Conservation (phyloP, 2,329 filamentous ascomycete species). For the Lasiodiplodia hormozganensis region DNA sequence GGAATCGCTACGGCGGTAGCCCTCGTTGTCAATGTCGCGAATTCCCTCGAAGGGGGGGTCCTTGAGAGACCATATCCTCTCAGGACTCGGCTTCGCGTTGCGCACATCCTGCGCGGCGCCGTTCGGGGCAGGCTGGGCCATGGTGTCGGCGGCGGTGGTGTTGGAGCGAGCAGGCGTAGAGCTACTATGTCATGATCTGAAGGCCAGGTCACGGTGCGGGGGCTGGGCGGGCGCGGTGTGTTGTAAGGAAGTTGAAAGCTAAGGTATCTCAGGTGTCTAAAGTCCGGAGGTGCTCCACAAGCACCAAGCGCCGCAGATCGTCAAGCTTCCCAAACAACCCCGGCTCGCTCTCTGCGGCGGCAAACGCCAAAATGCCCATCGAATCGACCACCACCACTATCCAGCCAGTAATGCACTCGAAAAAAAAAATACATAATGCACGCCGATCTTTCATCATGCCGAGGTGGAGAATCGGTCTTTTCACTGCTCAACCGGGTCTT, state of each 20-base stretch:
- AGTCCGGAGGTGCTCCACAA: slow-evolving; percentile 29
- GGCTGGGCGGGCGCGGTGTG: not conserved
- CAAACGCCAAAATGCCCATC: slow-evolving; percentile 9
- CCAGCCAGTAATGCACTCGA: not conserved
- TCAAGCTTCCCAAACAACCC: slow-evolving; percentile 9
- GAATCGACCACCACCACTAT: not conserved
- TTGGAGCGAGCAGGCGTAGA: not conserved
- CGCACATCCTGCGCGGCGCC: slow-evolving; percentile 52
- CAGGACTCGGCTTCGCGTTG: slow-evolving; percentile 61
- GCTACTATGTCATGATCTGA: slow-evolving; percentile 16
- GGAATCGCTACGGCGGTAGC: slow-evolving; percentile 69
- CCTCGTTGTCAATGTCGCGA: slow-evolving; percentile 67
- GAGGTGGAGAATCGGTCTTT: not conserved
- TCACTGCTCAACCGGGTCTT: slow-evolving; percentile 67
- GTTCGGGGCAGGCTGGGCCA: slow-evolving; percentile 47
- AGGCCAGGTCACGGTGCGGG: not conserved
- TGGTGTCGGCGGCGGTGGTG: slow-evolving; percentile 32
- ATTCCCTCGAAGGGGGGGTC: slow-evolving; percentile 69
- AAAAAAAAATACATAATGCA: not conserved
- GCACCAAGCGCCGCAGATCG: slow-evolving; percentile 24
- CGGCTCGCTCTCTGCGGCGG: not conserved
- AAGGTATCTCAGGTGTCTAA: slow-evolving; percentile 28
- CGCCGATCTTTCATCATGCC: not conserved
- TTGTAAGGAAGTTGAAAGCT: slow-evolving; percentile 16
- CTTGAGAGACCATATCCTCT: slow-evolving; percentile 59